phyloP scores from a whole-genome alignment of 1,284 basidiomycete genomes.

The Agroathelia rolfsii region DNA sequence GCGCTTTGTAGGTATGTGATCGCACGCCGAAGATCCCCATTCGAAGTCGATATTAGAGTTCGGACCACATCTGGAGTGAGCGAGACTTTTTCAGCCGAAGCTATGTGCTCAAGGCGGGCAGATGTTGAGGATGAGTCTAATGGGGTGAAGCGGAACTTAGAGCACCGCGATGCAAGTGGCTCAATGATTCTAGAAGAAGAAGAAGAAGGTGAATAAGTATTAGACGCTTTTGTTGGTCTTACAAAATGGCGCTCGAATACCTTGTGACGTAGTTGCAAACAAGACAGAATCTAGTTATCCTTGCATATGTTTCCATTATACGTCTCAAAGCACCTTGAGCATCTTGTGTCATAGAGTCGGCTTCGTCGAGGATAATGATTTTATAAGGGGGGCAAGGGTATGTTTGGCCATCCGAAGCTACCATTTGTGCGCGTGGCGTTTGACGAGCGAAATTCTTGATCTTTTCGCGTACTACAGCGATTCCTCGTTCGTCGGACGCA shows the following conservation, averaged over 20 bases:
- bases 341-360: constrained; percentile 99
- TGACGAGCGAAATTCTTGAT: constrained; percentile 98
- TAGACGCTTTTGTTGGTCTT: no score
- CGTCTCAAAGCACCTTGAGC: constrained; percentile 91
- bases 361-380: constrained; percentile 98
- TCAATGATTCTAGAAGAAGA: constrained; percentile 89
- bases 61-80: constrained; percentile 49
- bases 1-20: constrained; percentile 98
- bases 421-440: constrained; percentile 73
- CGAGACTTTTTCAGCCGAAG: constrained; percentile 46
- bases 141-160: constrained; percentile 97
- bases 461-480: constrained; percentile 94
- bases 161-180: constrained; percentile 96
- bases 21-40: constrained; percentile 93
- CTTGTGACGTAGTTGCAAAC: constrained; percentile 99
- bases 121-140: constrained; percentile 75
- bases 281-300: constrained; percentile 95
- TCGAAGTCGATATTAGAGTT: constrained; percentile 71
- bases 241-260: constrained; percentile 60
- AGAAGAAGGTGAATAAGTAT: constrained; percentile 6
- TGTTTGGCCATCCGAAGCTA: constrained; percentile 68
- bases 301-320: constrained; percentile 98
- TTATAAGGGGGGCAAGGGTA: constrained; percentile 99
- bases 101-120: constrained; percentile 75
- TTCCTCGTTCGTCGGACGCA: constrained; percentile 97